Conservation (phyloP, 352 stramenopile genomes). For the Thalassiosira livingstoniorum region DNA sequence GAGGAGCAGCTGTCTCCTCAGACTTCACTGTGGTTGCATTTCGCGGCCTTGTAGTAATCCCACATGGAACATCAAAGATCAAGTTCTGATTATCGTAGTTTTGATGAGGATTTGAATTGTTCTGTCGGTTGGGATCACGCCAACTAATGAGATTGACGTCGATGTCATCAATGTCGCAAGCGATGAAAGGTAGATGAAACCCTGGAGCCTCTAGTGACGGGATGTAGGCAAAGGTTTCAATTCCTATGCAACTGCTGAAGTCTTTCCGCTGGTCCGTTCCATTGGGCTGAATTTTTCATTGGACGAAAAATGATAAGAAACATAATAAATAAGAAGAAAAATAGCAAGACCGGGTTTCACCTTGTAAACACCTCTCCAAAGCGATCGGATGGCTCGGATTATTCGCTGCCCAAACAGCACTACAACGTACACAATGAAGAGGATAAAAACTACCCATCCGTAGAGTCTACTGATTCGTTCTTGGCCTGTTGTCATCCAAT, state of each 20-base stretch:
- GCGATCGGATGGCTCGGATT: slow-evolving; percentile 38
- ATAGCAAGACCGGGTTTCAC: slow-evolving; percentile 10
- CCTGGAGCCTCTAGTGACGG: slow-evolving; percentile 58
- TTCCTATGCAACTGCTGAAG: slow-evolving; percentile 71
- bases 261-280: slow-evolving; percentile 69
- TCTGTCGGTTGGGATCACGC: slow-evolving; percentile 41
- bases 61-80: slow-evolving; percentile 73
- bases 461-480: slow-evolving; percentile 46
- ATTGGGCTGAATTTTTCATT: slow-evolving; percentile 36
- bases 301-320: slow-evolving; percentile 8
- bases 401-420: slow-evolving; percentile 31
- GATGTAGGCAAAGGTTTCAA: slow-evolving; percentile 71
- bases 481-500: slow-evolving; percentile 69
- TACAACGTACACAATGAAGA: slow-evolving; percentile 56
- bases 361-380: slow-evolving; percentile 54
- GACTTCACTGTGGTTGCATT: not conserved
- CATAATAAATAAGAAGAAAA: not conserved
- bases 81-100: slow-evolving; percentile 78
- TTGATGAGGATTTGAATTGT: slow-evolving; percentile 39
- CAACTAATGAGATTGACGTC: slow-evolving; percentile 72
- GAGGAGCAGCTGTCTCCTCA: slow-evolving; percentile 12
- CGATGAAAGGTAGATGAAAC: slow-evolving; percentile 72
- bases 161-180: slow-evolving; percentile 74
- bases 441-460: slow-evolving; percentile 39
- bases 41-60: slow-evolving; percentile 17